These are phyloP conservation scores for Alliaria petiolata DNA, from an alignment of 345 rosid genomes.

Conservation along the genomic window DNA sequence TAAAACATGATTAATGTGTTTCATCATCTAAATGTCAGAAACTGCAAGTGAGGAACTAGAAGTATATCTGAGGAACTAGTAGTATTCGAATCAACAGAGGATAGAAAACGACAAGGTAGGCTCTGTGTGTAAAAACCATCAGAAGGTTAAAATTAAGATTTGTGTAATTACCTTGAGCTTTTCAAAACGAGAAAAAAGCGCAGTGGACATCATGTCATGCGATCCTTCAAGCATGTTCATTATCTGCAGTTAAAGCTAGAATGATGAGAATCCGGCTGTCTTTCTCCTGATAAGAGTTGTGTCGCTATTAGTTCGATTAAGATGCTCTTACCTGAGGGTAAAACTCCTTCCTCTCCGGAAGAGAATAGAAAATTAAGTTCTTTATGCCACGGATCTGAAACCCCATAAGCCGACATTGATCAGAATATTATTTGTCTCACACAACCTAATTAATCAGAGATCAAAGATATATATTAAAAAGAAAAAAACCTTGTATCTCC, in stretches of 20 bases:
- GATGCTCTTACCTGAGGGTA: slow-evolving; percentile 69
- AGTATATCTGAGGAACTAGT: not conserved
- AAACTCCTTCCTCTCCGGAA: slow-evolving; percentile 91
- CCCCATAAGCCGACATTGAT: slow-evolving; percentile 4
- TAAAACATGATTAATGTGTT: not conserved
- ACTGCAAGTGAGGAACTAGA: not conserved
- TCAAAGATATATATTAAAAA: not conserved
- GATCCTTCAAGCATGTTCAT: slow-evolving; percentile 84
- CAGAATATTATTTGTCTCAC: not conserved
- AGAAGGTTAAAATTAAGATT: not conserved
- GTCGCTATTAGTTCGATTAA: not conserved
- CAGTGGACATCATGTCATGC: slow-evolving; percentile 63
- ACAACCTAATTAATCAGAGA: not conserved
- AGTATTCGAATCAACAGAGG: too few relatives aligned
- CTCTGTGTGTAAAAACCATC: not conserved
- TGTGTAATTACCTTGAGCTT: slow-evolving; percentile 52
- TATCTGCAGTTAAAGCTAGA: slow-evolving; percentile 47
- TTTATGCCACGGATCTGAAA: slow-evolving; percentile 81
- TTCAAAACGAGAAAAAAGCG: slow-evolving; percentile 72
- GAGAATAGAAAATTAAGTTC: slow-evolving; percentile 80
- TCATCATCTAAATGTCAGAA: not conserved
- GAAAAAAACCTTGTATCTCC: slow-evolving; percentile 76
- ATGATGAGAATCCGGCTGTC: not conserved
- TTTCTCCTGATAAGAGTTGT: not conserved
- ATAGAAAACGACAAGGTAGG: not conserved